Base-by-base conservation (phyloP, 495 filamentous ascomycete genomes). In the Penicillium chermesinum region DNA sequence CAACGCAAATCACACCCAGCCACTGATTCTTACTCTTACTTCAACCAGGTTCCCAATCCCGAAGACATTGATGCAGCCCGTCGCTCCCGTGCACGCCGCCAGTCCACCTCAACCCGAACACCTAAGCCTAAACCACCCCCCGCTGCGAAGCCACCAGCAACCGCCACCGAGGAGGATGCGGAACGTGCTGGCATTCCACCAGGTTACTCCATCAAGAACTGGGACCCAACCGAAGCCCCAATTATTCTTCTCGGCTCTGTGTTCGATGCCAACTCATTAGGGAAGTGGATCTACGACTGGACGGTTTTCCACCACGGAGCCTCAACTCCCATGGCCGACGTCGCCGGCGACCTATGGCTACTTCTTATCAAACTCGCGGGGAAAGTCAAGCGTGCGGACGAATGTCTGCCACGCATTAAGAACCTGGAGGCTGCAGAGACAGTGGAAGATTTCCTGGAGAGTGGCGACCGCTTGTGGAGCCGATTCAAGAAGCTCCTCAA, bases 211-310 rank as follows among this genome's bases (percentile, higher is more conserved):
- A 81, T 89, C 69, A 96, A 97, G 74, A 96, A 99, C 77, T 99
- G 93, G 93, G 94, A 97, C 63, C 91, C 91, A 1, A 83, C 83
- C 37, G 90, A 96, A 68, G 88, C 88, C 55, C 87, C 93, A 25
- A 95, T 98, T 65, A 83, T 95, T 64, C 79, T 98, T 5, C 79
- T 97, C 7, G 93, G 93, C 35, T 94, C 88, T 62, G 93, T 97
- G 38, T 98, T 97, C 62, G 94, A 97, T 61, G 88, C 93, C 66
- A 96, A 96, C 78, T 94, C 88, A 16, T 79, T 98, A 13, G 93
- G 93, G 59, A 95, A 96, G 69, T 98, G 93, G 93, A 91, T 98
- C 64, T 98, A 95, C 73, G 95, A 98, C 77, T 98, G 93, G 93
- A 96, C 93, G 22, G 88, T 96, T 49, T 96, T 88, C 72, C 84